A percentile compares a stretch with the other conserved stretches of the same genome.
Evolutionary conservation across 2,329 filamentous ascomycete genomes (phyloP).

Genomic region (Erysiphe pulchra): DNA sequence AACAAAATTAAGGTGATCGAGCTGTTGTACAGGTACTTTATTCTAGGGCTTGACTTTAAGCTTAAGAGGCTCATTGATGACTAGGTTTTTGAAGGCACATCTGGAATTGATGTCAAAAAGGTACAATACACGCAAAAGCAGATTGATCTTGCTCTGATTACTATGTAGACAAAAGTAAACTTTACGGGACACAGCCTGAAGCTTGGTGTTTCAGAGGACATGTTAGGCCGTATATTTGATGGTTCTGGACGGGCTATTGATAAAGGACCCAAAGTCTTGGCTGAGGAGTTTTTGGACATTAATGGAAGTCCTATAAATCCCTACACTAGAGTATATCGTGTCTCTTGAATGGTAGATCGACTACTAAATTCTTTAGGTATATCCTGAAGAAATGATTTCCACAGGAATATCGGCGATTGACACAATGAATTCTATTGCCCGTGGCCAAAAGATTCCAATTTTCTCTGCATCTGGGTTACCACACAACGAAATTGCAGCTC

Average conservation of each 20-base stretch:
- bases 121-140: too few species aligned
- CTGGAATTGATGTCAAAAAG: too few species aligned
- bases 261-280: constrained; percentile 93
- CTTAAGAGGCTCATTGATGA: too few species aligned
- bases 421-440: constrained; percentile 93
- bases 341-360: background rate
- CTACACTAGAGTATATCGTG: constrained; percentile 55
- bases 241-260: constrained; percentile 94
- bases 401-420: constrained; percentile 98
- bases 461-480: constrained; percentile 96
- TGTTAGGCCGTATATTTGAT: constrained; percentile 97
- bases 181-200: constrained; percentile 95
- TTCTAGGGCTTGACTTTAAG: too few species aligned
- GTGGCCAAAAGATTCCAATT: constrained; percentile 98
- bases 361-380: constrained; percentile 33
- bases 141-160: too few species aligned
- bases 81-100: too few species aligned
- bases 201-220: constrained; percentile 96
- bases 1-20: too few species aligned
- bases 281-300: constrained; percentile 96
- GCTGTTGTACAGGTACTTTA: too few species aligned
- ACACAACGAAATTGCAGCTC: constrained; percentile 97
- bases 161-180: constrained; percentile 65
- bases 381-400: constrained; percentile 98
- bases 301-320: constrained; percentile 98